phyloP scores from a whole-genome alignment of 169 alveolate species.

The Plasmodium chabaudi region DNA sequence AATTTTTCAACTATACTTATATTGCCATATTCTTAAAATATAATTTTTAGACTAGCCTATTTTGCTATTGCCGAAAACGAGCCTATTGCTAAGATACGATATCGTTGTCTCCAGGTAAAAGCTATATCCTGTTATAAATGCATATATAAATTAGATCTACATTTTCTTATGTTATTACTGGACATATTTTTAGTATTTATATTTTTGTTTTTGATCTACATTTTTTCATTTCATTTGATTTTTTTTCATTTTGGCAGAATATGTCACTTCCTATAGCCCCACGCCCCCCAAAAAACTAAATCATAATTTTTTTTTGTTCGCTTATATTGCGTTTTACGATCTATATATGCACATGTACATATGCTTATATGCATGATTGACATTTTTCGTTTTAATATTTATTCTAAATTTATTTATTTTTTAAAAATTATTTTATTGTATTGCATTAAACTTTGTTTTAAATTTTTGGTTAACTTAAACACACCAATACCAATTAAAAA shows the following conservation, averaged over 20 bases:
- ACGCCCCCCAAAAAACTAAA: conserved; percentile 27
- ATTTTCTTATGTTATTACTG: background rate
- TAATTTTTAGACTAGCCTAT: conserved; percentile 86
- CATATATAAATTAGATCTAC: background rate
- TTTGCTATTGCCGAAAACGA: conserved; percentile 93
- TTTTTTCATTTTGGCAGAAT: conserved; percentile 41
- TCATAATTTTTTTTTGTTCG: conserved; percentile 6
- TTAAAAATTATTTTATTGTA: too few relatives aligned
- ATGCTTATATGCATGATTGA: background rate
- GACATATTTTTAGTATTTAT: background rate
- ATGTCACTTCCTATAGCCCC: conserved; percentile 73
- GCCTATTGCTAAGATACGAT: conserved; percentile 88
- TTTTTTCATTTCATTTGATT: conserved; percentile 15
- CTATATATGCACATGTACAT: background rate
- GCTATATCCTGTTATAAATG: background rate
- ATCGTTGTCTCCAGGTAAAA: conserved; percentile 88
- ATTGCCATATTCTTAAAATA: background rate
- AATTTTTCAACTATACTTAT: background rate
- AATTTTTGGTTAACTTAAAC: too few relatives aligned
- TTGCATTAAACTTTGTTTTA: too few relatives aligned
- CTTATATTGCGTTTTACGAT: background rate
- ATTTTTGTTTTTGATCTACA: conserved; percentile 5
- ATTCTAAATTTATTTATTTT: too few relatives aligned
- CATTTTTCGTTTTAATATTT: background rate
- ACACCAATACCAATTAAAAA: too few relatives aligned